Evolutionary conservation across 2,329 filamentous ascomycete genomes (phyloP), one percentile per base, ranked within the genome.

Genomic region (Fonsecaea multimorphosa): DNA sequence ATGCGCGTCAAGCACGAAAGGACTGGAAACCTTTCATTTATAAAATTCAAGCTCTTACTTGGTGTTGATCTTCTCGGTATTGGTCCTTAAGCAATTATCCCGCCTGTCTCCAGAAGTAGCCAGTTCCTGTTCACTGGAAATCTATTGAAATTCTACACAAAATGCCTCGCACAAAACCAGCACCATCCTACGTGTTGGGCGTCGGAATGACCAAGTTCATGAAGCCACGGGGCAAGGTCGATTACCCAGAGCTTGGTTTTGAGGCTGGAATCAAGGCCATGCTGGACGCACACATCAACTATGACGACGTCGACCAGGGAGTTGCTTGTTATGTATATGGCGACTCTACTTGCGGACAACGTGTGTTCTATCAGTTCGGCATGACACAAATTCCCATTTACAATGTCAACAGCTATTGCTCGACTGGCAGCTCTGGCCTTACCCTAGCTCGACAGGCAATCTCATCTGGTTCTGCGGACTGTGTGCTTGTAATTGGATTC

Each of bases 161-260:
- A 68, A 86, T 86, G 84, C 80, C 78, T 70, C 81, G 82, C 72
- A 84, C n/a, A n/a, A n/a, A 84, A 74, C 75, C 76, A 62, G 80
- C 82, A 68, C 84, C 85, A 72, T 84, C 85, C 84, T 98, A 98
- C 84, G 91, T 98, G 76, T 88, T 98, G 67, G 94, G 94, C 83
- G 95, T 98, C 73, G 94, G 94, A 82, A 95, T 98, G 92, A 98
- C 94, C 81, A 96, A 96, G 81, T 98, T 98, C 86, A 94, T 97
- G 86, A 76, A 77, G 65, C 76, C 76, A 4, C 70, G 74, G 8
- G 72, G 72, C 22, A 71, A 73, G 59, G 68, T 73, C 64, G 74
- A 76, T 61, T 77, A 77, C 65, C 68, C 71, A 9, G 74, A 76
- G 55, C 69, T 77, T n/a, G 76, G 72, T 6, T 73, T 72, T 58